Evolutionary conservation across 345 rosid genomes (phyloP).

Genomic region (Gynandropsis gynandra): DNA sequence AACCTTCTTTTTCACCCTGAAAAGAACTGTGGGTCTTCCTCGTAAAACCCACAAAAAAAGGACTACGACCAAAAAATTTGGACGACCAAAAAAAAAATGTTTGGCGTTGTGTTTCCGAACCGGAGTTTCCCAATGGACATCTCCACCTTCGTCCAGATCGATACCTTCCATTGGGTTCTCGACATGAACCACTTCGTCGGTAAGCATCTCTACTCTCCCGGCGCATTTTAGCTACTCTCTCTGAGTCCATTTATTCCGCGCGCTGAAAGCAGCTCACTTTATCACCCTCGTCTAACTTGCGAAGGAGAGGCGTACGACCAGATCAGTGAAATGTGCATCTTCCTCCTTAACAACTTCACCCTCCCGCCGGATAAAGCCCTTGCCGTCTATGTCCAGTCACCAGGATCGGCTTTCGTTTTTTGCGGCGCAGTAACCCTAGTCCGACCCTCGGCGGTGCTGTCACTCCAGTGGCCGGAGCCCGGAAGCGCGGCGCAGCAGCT

Average conservation of each 20-base stretch:
- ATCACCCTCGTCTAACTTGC: neutral
- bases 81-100: constrained; percentile 34
- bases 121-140: constrained; percentile 94
- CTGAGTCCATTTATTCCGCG: neutral
- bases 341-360: constrained; percentile 64
- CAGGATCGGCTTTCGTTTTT: constrained; percentile 71
- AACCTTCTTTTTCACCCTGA: too few species aligned
- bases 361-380: constrained; percentile 87
- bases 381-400: constrained; percentile 89
- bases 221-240: neutral
- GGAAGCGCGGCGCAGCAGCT: constrained; percentile 46
- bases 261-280: neutral
- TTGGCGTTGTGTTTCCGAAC: constrained; percentile 92
- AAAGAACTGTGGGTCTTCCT: too few species aligned
- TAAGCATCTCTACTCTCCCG: constrained; percentile 17
- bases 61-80: too few species aligned
- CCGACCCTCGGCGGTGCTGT: constrained; percentile 79
- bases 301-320: constrained; percentile 84
- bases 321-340: constrained; percentile 75
- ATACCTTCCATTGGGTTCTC: constrained; percentile 87
- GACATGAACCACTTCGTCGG: constrained; percentile 98
- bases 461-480: constrained; percentile 84
- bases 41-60: too few species aligned
- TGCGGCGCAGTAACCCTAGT: constrained; percentile 76
- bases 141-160: constrained; percentile 83